Conservation (phyloP, 2,329 filamentous ascomycete species). For the Lecanosticta acicola region DNA sequence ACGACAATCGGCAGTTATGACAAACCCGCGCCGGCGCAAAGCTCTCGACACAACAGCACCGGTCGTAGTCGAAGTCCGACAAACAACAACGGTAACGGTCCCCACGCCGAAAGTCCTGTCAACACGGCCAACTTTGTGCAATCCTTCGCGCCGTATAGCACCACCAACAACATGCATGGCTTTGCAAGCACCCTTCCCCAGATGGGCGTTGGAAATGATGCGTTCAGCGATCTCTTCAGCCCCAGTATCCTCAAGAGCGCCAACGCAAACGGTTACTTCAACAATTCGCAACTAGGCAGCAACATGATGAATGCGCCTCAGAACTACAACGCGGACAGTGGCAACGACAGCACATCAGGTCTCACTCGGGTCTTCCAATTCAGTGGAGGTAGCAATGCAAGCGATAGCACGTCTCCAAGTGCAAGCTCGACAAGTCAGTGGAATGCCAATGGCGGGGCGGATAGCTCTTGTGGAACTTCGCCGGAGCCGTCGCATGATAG, state of each 20-base stretch:
- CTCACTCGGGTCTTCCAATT: slow-evolving; percentile 47
- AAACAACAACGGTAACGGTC: slow-evolving; percentile 13
- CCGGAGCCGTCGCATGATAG: slow-evolving; percentile 71
- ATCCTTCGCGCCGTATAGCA: slow-evolving; percentile 28
- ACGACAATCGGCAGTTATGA: slow-evolving; percentile 7
- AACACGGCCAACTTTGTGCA: slow-evolving; percentile 14
- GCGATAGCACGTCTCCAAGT: slow-evolving; percentile 48
- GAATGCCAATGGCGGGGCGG: slow-evolving; percentile 52
- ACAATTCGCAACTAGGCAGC: slow-evolving; percentile 12
- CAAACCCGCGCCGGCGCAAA: slow-evolving; percentile 8
- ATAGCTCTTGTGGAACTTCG: slow-evolving; percentile 66
- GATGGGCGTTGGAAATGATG: slow-evolving; percentile 28
- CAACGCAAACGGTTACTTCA: slow-evolving; percentile 31
- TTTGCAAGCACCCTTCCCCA: slow-evolving; percentile 33
- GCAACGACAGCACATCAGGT: slow-evolving; percentile 39
- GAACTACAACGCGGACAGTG: slow-evolving; percentile 28
- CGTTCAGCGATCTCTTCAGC: slow-evolving; percentile 56
- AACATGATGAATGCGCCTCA: slow-evolving; percentile 15
- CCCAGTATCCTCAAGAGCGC: slow-evolving; percentile 48
- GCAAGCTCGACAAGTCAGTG: slow-evolving; percentile 48
- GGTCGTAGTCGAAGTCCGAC: slow-evolving; percentile 35
- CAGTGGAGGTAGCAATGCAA: slow-evolving; percentile 42
- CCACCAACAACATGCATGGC: slow-evolving; percentile 31
- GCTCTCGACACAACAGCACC: slow-evolving; percentile 23
- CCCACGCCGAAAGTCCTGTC: slow-evolving; percentile 23